Evolutionary conservation across 2,329 filamentous ascomycete genomes (phyloP), one percentile per base, ranked within the genome.

Genomic region (Fusarium haematococcum): DNA sequence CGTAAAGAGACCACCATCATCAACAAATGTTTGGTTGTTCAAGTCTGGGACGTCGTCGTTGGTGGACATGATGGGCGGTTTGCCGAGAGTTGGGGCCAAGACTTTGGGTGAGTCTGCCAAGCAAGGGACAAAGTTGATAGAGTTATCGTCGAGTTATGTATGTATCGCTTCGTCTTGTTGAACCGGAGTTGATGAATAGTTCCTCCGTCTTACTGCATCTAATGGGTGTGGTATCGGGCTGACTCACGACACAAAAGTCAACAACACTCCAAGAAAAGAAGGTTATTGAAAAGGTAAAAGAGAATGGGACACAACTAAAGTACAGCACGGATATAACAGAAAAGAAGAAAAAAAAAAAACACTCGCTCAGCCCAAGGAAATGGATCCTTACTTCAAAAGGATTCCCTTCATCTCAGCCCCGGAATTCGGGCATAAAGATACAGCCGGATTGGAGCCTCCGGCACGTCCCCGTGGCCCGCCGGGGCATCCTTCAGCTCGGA

Each of bases 1-100:
- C 23, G 43, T 45, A 7, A 43, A 62, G n/a, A 72, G 68, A 13
- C 71, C 74, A 35, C 67, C 72, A 11, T 70, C 48, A 4, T 71
- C 37, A 58, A 75, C 62, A 73, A 75, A 78, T 64, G 71, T 75
- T 27, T 70, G 60, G 57, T 79, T 75, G 37, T n/a, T 62, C 64
- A 77, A 64, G 63, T 78, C 70, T 25, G 69, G 68, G 30, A 60
- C 27, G 20, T 70, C 27, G 27, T 25, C 45, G 30, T 61, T 48
- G 23, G 62, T 48, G 23, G 62, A 43, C 71, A 72, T 72, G 37
- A 39, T 61, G 27, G 30, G 30, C 16, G 25, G 41, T 7, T 48
- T 5, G 35, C 35, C 14, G 35, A 37, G 25, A 11, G 18, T 25
- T 25, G 27, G 2, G 11, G 48, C 23, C n/a, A 43, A 32, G 25